Base-by-base conservation (phyloP, 2,329 filamentous ascomycete species). In the Diaporthe citrichinensis region DNA sequence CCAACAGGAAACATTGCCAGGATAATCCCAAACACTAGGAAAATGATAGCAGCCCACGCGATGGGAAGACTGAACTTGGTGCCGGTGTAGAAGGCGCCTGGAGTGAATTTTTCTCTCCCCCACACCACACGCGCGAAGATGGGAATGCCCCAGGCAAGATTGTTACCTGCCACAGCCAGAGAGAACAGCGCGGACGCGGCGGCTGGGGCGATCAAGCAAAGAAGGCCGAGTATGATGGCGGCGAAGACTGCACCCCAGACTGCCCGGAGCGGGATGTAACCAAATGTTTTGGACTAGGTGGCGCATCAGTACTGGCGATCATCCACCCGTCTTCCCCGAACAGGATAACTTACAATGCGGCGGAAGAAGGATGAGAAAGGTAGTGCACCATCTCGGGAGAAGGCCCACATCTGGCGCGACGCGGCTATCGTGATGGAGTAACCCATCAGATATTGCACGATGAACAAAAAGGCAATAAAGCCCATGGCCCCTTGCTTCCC, bases 371-470 rank as follows among this genome's bases (percentile, higher is more conserved):
- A 81, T 2, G 89, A 90, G 80, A 92, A 92, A 0, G 91, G 91
- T 1, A 92, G 84, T 1, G 90, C 91, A 2, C 90, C 90, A 78
- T 92, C 91, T 34, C 91, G 87, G 12, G 89, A 90, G 80, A 92
- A 92, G 0, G 91, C 91, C 91, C 91, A 93, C 41, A 86, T 87
- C 81, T 92, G 91, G 8, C 91, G 87, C 8, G 89, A 91, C 6
- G 88, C 89, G 1, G 91, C 91, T 4, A 92, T 88, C 3, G 90
- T 82, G 72, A 91, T 88, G 41, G 87, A 90, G 1, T 92, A 82
- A 1, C 90, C 90, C 87, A 92, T 92, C 31, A 92, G 84, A 80
- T 91, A 92, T 79, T 92, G 91, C 3, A 91, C 89, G 67, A 91
- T 87, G 79, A 91, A 90, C 28, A 92, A 82, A 0, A 92, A 84